A percentile compares a stretch with the other conserved stretches of the same genome.
These are phyloP conservation scores for Corchorus capsularis DNA, from an alignment of 345 rosid genomes.

Conservation along the genomic window DNA sequence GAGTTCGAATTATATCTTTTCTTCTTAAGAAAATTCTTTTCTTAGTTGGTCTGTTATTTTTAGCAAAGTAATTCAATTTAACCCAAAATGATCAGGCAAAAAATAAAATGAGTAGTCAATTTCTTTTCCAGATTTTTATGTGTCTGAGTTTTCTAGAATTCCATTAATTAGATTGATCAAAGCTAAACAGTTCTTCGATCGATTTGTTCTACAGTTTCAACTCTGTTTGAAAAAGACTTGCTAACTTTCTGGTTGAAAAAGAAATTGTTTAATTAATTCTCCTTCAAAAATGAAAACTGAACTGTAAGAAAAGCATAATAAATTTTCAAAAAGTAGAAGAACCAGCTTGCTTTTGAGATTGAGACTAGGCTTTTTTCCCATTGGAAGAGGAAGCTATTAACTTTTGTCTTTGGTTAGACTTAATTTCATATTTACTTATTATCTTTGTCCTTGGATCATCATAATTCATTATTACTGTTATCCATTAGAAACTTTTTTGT, in stretches of 20 bases:
- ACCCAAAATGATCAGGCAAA: background rate
- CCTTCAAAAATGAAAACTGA: background rate
- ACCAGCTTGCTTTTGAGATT: background rate
- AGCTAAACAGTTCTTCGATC: background rate
- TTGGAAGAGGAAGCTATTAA: background rate
- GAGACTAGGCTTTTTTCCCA: no score
- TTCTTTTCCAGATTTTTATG: background rate
- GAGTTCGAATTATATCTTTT: background rate
- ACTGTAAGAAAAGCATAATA: background rate
- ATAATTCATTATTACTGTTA: background rate
- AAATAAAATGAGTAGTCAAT: background rate
- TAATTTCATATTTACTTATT: background rate
- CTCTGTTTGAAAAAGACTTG: no score
- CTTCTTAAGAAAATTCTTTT: background rate
- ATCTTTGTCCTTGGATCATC: background rate
- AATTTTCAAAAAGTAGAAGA: background rate
- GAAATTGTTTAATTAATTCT: background rate
- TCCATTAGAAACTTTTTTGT: background rate
- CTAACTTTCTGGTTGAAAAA: background rate
- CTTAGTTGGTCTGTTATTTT: background rate
- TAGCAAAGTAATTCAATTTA: background rate
- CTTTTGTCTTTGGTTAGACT: background rate
- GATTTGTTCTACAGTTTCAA: background rate
- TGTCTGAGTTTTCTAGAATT: background rate
- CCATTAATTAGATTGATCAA: background rate